Conservation (phyloP, 164 flowering plant genomes). For the Berberis vulgaris region DNA sequence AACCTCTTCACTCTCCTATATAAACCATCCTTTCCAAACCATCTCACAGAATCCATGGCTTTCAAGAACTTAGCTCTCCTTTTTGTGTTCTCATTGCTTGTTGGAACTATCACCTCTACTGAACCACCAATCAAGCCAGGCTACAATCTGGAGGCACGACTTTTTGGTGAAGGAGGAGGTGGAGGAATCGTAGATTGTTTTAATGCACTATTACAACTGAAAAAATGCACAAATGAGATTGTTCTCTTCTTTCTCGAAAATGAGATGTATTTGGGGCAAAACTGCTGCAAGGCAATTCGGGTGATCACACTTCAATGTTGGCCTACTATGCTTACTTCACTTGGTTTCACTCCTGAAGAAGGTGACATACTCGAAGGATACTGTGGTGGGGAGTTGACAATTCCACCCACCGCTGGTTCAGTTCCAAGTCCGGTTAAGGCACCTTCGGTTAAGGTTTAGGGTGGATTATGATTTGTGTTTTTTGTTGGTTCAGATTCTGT, state of each 20-base stretch:
- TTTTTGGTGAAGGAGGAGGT: neutral
- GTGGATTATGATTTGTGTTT: too few species aligned
- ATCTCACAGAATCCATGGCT: neutral
- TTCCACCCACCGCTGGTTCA: neutral
- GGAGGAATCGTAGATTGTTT: constrained; percentile 1
- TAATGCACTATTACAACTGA: neutral
- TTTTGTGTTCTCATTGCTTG: neutral
- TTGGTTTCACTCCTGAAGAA: constrained; percentile 1
- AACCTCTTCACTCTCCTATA: neutral
- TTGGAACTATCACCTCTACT: neutral
- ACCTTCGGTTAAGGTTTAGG: neutral
- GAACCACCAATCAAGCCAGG: neutral
- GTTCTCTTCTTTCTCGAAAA: neutral
- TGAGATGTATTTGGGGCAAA: neutral
- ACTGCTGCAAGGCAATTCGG: constrained; percentile 3
- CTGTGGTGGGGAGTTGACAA: neutral
- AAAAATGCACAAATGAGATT: neutral
- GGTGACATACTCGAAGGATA: neutral
- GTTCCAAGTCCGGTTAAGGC: neutral
- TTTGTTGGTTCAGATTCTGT: too few species aligned
- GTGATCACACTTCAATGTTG: neutral
- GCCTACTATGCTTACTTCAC: constrained; percentile 3
- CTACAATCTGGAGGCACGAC: neutral
- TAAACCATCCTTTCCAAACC: neutral
- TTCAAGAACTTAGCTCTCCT: neutral